Percentiles rank a stretch among this genome's conserved stretches.
Evolutionary conservation across 139 green algal genomes (phyloP).

Genomic region (Zygnema cylindricum): DNA sequence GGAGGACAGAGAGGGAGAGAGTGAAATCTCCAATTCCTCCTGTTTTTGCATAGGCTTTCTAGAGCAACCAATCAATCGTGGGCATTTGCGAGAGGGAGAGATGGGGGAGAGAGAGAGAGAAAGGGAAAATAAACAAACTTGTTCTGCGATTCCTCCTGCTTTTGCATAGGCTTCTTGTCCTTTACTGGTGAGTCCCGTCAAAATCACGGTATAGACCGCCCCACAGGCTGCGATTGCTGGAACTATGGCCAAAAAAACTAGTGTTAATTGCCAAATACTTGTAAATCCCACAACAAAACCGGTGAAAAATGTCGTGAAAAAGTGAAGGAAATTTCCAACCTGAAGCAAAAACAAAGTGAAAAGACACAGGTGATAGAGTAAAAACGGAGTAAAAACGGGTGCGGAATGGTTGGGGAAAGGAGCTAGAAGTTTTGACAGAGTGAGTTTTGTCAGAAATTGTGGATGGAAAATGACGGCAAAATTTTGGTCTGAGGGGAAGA

Average conservation of each 20-base stretch:
- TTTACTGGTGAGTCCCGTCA: constrained; percentile 51
- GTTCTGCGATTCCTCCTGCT: constrained; percentile 37
- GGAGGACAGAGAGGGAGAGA: too few relatives aligned
- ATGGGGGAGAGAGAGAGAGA: background rate
- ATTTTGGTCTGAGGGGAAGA: background rate
- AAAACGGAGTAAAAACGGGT: too few relatives aligned
- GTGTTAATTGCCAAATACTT: constrained; percentile 77
- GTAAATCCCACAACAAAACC: constrained; percentile 71
- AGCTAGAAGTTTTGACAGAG: too few relatives aligned
- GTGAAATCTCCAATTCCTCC: too few relatives aligned
- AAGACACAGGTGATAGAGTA: background rate
- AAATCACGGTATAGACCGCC: constrained; percentile 40
- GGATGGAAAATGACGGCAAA: background rate
- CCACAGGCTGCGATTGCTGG: constrained; percentile 66
- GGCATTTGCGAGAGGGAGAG: background rate
- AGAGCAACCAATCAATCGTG: background rate
- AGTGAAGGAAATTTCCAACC: constrained; percentile 58
- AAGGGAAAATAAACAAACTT: background rate
- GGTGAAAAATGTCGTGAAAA: constrained; percentile 54
- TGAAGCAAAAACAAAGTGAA: too few relatives aligned
- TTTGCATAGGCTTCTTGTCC: constrained; percentile 43
- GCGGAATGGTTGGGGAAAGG: too few relatives aligned
- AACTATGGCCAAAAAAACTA: constrained; percentile 77
- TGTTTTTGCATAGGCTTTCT: too few relatives aligned
- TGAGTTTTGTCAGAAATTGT: too few relatives aligned